Evolutionary conservation across 83 land plant genomes (phyloP).

Genomic region (Diphasiastrum complanatum): DNA sequence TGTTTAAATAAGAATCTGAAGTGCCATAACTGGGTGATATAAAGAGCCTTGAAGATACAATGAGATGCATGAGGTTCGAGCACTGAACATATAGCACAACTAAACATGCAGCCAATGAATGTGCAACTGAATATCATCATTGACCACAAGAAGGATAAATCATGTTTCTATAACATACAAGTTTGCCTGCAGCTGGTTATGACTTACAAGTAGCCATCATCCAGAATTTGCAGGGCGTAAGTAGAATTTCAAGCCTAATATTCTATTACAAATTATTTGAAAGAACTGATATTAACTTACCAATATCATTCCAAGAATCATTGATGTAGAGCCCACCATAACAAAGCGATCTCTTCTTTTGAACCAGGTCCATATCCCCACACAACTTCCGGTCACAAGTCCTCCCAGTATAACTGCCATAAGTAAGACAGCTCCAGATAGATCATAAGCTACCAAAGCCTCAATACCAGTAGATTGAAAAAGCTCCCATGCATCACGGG

Average conservation of each 20-base stretch:
- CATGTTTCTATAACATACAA: too few relatives aligned
- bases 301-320: slow-evolving; percentile 87
- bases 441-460: slow-evolving; percentile 87
- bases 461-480: slow-evolving; percentile 93
- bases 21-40: too few relatives aligned
- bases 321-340: slow-evolving; percentile 75
- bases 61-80: too few relatives aligned
- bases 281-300: slow-evolving; percentile 35
- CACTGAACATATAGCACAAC: too few relatives aligned
- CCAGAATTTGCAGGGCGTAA: too few relatives aligned
- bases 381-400: slow-evolving; percentile 70
- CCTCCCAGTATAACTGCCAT: slow-evolving; percentile 83
- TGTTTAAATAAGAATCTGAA: too few relatives aligned
- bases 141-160: too few relatives aligned
- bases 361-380: slow-evolving; percentile 68
- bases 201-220: too few relatives aligned
- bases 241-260: background rate
- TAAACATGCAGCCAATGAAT: too few relatives aligned
- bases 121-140: too few relatives aligned
- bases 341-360: slow-evolving; percentile 42
- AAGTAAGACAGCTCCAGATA: slow-evolving; percentile 85
- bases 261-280: background rate
- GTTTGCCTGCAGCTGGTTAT: too few relatives aligned
- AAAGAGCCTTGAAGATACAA: too few relatives aligned
- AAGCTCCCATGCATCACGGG: slow-evolving; percentile 95